These are phyloP conservation scores for Scutellaria galericulata DNA, from an alignment of 257 asterid species.

Conservation along the genomic window DNA sequence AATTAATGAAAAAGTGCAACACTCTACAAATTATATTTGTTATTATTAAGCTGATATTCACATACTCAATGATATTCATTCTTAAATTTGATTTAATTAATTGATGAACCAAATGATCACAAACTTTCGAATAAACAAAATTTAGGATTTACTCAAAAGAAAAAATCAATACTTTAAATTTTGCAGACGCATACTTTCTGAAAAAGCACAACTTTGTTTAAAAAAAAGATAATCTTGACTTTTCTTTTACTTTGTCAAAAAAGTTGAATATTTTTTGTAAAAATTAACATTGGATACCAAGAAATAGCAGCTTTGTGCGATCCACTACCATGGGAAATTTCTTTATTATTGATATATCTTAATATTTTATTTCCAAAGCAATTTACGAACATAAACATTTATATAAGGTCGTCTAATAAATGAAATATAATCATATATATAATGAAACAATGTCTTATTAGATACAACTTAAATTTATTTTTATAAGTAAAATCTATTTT, in stretches of 20 bases:
- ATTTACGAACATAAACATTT: background rate
- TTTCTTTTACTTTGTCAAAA: background rate
- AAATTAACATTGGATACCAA: constrained; percentile 37
- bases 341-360: background rate
- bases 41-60: no score
- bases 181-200: background rate
- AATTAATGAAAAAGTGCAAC: no score
- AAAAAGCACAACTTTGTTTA: background rate
- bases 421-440: no score
- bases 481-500: no score
- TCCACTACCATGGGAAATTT: constrained; percentile 19
- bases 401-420: no score
- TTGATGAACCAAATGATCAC: no score
- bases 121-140: no score
- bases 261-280: background rate
- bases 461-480: no score
- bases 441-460: no score
- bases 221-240: background rate
- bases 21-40: no score
- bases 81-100: no score
- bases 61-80: no score
- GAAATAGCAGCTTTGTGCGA: constrained; percentile 10
- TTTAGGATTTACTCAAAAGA: background rate
- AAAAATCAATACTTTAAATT: background rate
- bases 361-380: background rate